These are phyloP conservation scores for Cytospora leucostoma DNA, from an alignment of 2,329 filamentous ascomycete species.

Conservation along the genomic window DNA sequence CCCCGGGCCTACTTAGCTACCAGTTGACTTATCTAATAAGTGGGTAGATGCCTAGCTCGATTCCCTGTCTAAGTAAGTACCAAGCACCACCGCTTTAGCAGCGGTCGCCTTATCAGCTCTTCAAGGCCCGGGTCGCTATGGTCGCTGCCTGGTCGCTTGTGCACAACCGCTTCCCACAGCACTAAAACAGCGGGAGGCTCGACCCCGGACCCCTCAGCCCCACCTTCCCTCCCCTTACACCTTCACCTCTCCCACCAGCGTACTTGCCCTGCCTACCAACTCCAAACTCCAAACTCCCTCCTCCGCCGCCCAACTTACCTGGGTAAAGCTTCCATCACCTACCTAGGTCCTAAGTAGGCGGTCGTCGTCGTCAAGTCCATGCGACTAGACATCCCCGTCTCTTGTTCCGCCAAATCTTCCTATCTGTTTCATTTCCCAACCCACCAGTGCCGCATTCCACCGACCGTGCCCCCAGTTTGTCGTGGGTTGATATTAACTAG, in stretches of 20 bases:
- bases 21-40: neutral
- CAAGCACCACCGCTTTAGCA: neutral
- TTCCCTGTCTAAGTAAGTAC: neutral
- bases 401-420: neutral
- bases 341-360: too few relatives aligned
- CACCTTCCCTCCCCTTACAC: constrained; percentile 13
- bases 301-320: neutral
- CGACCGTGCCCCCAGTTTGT: neutral
- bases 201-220: constrained; percentile 4
- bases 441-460: neutral
- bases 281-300: neutral
- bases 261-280: neutral
- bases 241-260: neutral
- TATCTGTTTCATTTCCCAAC: neutral
- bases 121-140: too few relatives aligned
- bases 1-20: neutral
- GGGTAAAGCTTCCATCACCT: neutral
- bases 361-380: neutral
- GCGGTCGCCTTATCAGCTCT: constrained; percentile 2
- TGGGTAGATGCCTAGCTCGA: neutral
- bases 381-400: neutral
- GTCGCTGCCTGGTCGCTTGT: constrained; percentile 12
- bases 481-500: constrained; percentile 3
- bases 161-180: neutral
- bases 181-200: constrained; percentile 6